Evolutionary conservation across 2,329 filamentous ascomycete species (phyloP).

Genomic region (Ilyonectria destructans): DNA sequence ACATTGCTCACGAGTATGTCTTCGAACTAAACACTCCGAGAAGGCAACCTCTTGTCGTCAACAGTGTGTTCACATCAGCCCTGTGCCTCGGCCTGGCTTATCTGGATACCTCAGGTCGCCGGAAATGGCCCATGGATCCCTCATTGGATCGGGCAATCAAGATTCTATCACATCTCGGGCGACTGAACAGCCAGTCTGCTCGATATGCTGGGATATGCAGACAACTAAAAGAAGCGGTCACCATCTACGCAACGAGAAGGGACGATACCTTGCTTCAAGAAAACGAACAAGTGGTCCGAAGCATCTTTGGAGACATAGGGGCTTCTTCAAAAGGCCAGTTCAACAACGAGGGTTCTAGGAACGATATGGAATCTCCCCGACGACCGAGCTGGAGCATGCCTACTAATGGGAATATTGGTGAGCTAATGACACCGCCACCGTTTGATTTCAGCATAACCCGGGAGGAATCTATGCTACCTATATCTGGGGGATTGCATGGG

Average conservation of each 20-base stretch:
- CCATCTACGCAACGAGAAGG: constrained; percentile 10
- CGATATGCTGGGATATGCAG: constrained; percentile 9
- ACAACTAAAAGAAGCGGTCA: constrained; percentile 9
- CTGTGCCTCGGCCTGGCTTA: constrained; percentile 9
- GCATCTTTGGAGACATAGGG: constrained; percentile 15
- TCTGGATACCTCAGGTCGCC: constrained; percentile 3
- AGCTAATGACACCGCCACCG: constrained; percentile 9
- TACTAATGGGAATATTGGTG: neutral
- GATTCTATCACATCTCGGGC: constrained; percentile 11
- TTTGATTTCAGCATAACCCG: constrained; percentile 13
- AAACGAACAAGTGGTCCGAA: constrained; percentile 14
- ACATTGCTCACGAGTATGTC: constrained; percentile 19
- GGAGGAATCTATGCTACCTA: constrained; percentile 15
- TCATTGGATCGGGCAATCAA: constrained; percentile 15
- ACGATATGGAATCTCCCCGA: neutral
- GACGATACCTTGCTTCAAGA: constrained; percentile 7
- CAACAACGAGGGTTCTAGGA: neutral
- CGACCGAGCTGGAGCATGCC: neutral
- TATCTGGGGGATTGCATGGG: constrained; percentile 1
- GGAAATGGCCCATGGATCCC: constrained; percentile 13
- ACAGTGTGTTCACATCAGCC: constrained; percentile 17
- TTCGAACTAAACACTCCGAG: constrained; percentile 13
- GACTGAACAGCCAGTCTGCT: constrained; percentile 3
- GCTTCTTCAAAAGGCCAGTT: neutral
- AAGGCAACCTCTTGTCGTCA: constrained; percentile 17